Percentiles rank a stretch among this genome's conserved stretches.
These are phyloP conservation scores for Sapria himalayana DNA, from an alignment of 345 rosid species.

Conservation along the genomic window DNA sequence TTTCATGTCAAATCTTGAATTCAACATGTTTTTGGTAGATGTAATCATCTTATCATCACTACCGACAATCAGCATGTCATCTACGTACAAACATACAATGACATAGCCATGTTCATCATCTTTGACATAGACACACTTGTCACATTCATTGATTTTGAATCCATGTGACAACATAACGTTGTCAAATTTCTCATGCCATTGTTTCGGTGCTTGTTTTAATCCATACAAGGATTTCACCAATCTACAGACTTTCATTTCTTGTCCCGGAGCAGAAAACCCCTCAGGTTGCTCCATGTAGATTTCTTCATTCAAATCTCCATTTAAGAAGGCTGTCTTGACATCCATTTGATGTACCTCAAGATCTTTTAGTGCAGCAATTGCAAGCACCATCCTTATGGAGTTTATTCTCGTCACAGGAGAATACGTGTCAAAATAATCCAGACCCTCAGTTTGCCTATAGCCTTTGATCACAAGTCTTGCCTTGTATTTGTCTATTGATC, in stretches of 20 bases:
- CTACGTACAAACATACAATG: background rate
- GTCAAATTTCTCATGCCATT: too few species aligned
- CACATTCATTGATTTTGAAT: background rate
- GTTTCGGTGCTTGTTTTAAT: background rate
- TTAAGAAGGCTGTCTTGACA: background rate
- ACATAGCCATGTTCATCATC: background rate
- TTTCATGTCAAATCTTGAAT: slow-evolving; percentile 1
- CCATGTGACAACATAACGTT: background rate
- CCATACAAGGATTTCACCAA: background rate
- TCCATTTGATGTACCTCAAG: background rate
- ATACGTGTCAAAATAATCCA: background rate
- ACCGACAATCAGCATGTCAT: background rate
- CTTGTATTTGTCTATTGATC: background rate
- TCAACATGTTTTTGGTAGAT: background rate
- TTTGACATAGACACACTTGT: background rate
- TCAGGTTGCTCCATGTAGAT: background rate
- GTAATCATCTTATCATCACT: slow-evolving; percentile 1
- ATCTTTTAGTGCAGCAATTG: background rate
- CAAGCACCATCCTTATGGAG: background rate
- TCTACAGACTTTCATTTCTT: background rate
- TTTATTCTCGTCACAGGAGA: background rate
- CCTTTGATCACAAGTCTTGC: background rate
- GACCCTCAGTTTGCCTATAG: background rate
- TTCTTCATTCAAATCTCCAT: background rate
- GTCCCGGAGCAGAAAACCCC: background rate